Conservation (phyloP, 805 yeast genomes). For the Kurtzmaniella cleridarum region DNA sequence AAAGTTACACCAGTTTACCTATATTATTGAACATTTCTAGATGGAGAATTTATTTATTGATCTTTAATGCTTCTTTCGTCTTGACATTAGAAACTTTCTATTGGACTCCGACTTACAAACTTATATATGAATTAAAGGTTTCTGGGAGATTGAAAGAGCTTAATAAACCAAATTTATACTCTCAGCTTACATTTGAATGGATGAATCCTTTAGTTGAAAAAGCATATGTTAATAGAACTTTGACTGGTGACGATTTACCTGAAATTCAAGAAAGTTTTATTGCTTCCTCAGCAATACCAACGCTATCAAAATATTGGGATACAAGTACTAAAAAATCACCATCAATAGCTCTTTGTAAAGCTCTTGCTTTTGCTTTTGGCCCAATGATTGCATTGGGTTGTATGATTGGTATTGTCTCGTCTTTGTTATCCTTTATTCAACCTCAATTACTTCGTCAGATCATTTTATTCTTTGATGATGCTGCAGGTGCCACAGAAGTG, state of each 20-base stretch:
- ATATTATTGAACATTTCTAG: background rate
- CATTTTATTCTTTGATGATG: slow-evolving; percentile 56
- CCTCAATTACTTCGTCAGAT: slow-evolving; percentile 74
- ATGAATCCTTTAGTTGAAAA: slow-evolving; percentile 40
- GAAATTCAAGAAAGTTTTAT: slow-evolving; percentile 20
- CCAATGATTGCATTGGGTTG: slow-evolving; percentile 16
- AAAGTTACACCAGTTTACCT: slow-evolving; percentile 16
- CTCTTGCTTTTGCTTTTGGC: slow-evolving; percentile 24
- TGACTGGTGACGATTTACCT: slow-evolving; percentile 29
- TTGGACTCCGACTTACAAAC: slow-evolving; percentile 37
- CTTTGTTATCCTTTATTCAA: slow-evolving; percentile 52
- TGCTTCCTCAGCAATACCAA: slow-evolving; percentile 13
- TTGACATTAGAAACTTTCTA: slow-evolving; percentile 32
- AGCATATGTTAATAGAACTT: slow-evolving; percentile 32
- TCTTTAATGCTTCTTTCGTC: slow-evolving; percentile 22
- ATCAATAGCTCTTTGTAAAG: slow-evolving; percentile 1
- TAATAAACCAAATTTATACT: slow-evolving; percentile 27
- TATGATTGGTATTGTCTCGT: slow-evolving; percentile 17
- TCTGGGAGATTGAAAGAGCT: slow-evolving; percentile 6
- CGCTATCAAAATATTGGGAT: slow-evolving; percentile 12
- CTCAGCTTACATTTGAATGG: slow-evolving; percentile 41
- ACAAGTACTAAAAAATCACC: slow-evolving; percentile 2
- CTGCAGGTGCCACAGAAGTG: slow-evolving; percentile 23
- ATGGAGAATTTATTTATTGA: no score
- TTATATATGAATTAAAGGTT: slow-evolving; percentile 23